Evolutionary conservation across 2,329 filamentous ascomycete genomes (phyloP), one percentile per base, ranked within the genome.

Genomic region (Epichloe festucae): DNA sequence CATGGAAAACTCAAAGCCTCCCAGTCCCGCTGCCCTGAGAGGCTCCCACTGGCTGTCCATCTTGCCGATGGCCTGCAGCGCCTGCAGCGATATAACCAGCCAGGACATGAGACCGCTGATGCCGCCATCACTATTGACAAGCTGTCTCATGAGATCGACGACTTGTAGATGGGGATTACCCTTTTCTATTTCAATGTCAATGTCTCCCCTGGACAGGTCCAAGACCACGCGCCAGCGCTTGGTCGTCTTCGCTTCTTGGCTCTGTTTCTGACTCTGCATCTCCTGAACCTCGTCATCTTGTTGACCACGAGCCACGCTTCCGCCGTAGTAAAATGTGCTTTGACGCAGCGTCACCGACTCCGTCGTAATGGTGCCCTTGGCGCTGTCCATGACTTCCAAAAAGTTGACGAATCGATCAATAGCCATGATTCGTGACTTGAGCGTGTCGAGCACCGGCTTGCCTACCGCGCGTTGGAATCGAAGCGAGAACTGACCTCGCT

Each of bases 371-470:
- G 75, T 72, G 15, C 72, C 73, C 46, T 72, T 70, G 57, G 78
- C 72, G 55, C 73, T 70, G 51, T 79, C 72, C 55, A 90, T 77
- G 1, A 83, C 80, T 44, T 81, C 76, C 27, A 89, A 72, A 59
- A 87, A 87, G 43, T 77, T 76, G 40, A 88, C 81, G 31, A 93
- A 73, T 19, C 84, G 78, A 59, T 86, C 80, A 52, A 93, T 78
- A 12, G 81, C 78, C 57, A 79, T 76, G 45, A 89, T 70, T 31
- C 82, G 75, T 48, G 75, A 70, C 55, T 73, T 70, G 19, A 89
- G 71, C n/a, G 73, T 68, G 4, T 75, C 72, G 4, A 88, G 65
- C 14, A 84, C 73, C 1, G 81, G 72, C 44, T 72, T 69, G 19
- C 82, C 82, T 45, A 84, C 76, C 2, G 71, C 68, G 0, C 79